phyloP scores from a whole-genome alignment of 345 rosid genomes.

The Gossypium ekmanianum region DNA sequence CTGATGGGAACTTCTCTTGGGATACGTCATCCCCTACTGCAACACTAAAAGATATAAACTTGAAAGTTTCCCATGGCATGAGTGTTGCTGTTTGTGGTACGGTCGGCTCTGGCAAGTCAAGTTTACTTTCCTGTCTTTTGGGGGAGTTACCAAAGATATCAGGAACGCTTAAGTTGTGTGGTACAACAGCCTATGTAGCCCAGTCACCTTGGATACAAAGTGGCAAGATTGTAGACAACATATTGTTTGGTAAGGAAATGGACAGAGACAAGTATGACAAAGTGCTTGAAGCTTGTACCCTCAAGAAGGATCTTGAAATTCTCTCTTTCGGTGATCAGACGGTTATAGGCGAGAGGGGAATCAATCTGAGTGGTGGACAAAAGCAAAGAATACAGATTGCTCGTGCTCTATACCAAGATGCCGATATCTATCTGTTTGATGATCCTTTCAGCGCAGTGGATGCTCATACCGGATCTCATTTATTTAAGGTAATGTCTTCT shows the following conservation, averaged over 20 bases:
- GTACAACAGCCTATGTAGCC: slow-evolving; percentile 60
- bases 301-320: slow-evolving; percentile 53
- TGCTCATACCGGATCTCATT: slow-evolving; percentile 25
- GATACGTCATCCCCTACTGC: too few species aligned
- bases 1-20: too few species aligned
- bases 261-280: slow-evolving; percentile 38
- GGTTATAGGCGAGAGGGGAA: slow-evolving; percentile 43
- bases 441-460: too few species aligned
- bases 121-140: too few species aligned
- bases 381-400: too few species aligned
- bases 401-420: too few species aligned
- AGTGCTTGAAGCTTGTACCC: slow-evolving; percentile 55
- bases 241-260: slow-evolving; percentile 54
- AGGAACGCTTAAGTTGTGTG: slow-evolving; percentile 49
- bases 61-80: too few species aligned
- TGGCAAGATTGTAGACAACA: slow-evolving; percentile 59
- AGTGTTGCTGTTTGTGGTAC: too few species aligned
- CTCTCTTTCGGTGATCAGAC: slow-evolving; percentile 45
- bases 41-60: too few species aligned
- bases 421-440: too few species aligned
- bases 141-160: slow-evolving; percentile 3
- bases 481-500: slow-evolving; percentile 45
- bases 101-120: too few species aligned
- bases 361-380: too few species aligned
- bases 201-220: slow-evolving; percentile 87